Evolutionary conservation across 495 filamentous ascomycete genomes (phyloP).

Genomic region (Jackrogersella multiformis): DNA sequence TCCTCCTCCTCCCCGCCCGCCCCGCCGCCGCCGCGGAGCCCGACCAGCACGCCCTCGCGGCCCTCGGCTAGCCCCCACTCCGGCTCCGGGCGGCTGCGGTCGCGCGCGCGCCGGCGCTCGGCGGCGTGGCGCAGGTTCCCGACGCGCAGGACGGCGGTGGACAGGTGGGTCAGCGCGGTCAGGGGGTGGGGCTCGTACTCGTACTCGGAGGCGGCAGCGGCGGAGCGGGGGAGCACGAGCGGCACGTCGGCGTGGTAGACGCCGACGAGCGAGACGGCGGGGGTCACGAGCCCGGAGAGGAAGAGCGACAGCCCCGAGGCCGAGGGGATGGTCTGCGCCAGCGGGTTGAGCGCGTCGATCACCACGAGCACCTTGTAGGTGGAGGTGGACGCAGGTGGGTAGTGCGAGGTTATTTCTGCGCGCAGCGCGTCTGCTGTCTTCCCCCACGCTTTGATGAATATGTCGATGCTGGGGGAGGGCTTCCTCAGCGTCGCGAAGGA

Average conservation of each 20-base stretch:
- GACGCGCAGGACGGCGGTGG: constrained; percentile 59
- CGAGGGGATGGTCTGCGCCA: constrained; percentile 50
- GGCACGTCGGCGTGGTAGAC: constrained; percentile 77
- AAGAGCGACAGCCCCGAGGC: constrained; percentile 63
- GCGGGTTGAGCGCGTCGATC: constrained; percentile 68
- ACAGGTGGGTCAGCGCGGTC: constrained; percentile 63
- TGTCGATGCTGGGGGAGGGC: constrained; percentile 63
- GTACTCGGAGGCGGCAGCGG: constrained; percentile 34
- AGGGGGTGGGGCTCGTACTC: constrained; percentile 75
- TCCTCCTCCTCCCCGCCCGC: constrained; percentile 16
- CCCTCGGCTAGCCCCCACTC: constrained; percentile 79
- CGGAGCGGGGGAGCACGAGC: too few species aligned
- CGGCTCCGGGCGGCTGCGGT: constrained; percentile 75
- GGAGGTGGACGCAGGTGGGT: constrained; percentile 49
- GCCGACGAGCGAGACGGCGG: constrained; percentile 64
- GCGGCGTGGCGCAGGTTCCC: constrained; percentile 73
- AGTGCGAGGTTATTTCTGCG: constrained; percentile 65
- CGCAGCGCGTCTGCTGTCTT: constrained; percentile 63
- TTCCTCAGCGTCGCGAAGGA: constrained; percentile 75
- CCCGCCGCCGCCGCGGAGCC: constrained; percentile 53
- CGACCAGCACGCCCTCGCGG: constrained; percentile 76
- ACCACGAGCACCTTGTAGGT: constrained; percentile 64
- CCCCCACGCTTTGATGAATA: constrained; percentile 70
- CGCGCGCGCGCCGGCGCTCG: constrained; percentile 70
- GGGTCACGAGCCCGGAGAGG: constrained; percentile 64